phyloP scores from a whole-genome alignment of 208 protist species.

The Herpetomonas samuelpessoai region DNA sequence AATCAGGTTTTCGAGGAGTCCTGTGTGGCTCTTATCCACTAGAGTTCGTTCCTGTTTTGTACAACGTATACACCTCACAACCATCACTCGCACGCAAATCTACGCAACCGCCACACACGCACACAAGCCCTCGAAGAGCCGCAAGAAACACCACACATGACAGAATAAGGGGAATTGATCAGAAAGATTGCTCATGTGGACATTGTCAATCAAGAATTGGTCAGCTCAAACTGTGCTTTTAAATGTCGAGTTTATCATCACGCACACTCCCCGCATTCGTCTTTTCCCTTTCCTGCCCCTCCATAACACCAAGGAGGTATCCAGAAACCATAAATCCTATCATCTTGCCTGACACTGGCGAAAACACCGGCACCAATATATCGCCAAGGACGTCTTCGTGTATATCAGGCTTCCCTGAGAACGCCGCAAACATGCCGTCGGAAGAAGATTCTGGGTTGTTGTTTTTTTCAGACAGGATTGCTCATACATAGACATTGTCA shows the following conservation, averaged over 20 bases:
- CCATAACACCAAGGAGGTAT: constrained; percentile 18
- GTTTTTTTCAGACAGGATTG: constrained; percentile 2
- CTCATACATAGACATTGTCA: constrained; percentile 3
- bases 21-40: no score
- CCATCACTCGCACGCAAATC: no score
- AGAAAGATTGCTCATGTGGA: constrained; percentile 13
- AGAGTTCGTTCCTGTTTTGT: no score
- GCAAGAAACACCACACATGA: neutral
- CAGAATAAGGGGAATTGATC: constrained; percentile 9
- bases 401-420: constrained; percentile 7
- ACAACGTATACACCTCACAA: no score
- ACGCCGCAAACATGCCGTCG: no score
- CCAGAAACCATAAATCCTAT: constrained; percentile 6
- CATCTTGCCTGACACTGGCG: constrained; percentile 6
- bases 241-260: constrained; percentile 10
- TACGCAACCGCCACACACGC: neutral
- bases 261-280: neutral
- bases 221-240: constrained; percentile 15
- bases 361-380: constrained; percentile 8
- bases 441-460: no score
- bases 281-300: no score
- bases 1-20: no score
- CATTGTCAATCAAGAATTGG: constrained; percentile 3
- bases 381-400: constrained; percentile 5
- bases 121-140: neutral